Conservation (phyloP, 2,329 filamentous ascomycete genomes). For the Fusarium proliferatum region DNA sequence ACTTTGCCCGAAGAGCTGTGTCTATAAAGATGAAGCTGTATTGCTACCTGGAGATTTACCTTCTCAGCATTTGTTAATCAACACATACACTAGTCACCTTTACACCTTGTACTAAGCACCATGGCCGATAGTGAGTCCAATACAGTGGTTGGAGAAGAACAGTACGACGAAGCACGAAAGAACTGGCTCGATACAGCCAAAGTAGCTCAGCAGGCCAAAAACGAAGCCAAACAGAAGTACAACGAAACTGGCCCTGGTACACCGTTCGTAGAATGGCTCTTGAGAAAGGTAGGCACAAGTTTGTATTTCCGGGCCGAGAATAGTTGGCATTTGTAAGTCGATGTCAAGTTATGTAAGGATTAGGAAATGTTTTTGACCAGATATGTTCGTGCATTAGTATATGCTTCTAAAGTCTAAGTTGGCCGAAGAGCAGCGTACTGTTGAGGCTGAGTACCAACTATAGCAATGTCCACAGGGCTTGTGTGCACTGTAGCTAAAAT, state of each 20-base stretch:
- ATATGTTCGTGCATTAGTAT: not conserved
- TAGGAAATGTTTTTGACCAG: not conserved
- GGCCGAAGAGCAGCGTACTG: not conserved
- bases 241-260: not conserved
- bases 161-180: not conserved
- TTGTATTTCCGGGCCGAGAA: not conserved
- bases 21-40: not conserved
- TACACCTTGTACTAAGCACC: not conserved
- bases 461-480: not conserved
- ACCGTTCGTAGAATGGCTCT: not conserved
- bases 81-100: too few relatives aligned
- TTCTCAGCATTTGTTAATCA: too few relatives aligned
- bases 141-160: not conserved
- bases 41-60: not conserved
- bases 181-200: not conserved
- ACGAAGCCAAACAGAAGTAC: not conserved
- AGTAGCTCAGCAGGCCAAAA: fast-evolving
- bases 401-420: not conserved
- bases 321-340: not conserved
- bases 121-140: not conserved
- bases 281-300: not conserved
- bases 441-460: not conserved
- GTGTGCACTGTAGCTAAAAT: not conserved
- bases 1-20: not conserved
- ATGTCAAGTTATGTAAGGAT: fast-evolving